These are phyloP conservation scores for Fraxinus angustifolia DNA, from an alignment of 305 asterid species.

Conservation along the genomic window DNA sequence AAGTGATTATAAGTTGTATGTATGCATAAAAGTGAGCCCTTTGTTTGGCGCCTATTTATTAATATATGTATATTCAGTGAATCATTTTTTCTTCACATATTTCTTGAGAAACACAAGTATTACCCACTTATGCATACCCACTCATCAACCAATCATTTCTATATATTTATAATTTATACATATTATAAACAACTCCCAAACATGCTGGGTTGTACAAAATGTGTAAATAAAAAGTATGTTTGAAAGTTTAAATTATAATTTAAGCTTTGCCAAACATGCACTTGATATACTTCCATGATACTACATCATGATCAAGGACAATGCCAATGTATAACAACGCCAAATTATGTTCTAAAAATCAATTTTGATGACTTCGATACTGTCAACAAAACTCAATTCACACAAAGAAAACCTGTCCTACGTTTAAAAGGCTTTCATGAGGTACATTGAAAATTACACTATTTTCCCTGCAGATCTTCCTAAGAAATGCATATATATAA, in stretches of 20 bases:
- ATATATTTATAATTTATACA: background rate
- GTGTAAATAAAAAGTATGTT: background rate
- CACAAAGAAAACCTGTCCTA: conserved; percentile 88
- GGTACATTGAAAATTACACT: conserved; percentile 92
- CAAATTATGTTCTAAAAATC: background rate
- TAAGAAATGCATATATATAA: conserved; percentile 83
- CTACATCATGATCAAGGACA: background rate
- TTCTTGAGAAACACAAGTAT: no score
- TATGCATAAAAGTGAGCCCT: background rate
- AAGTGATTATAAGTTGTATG: background rate
- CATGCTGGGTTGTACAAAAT: background rate
- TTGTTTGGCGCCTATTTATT: background rate
- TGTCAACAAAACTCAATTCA: conserved; percentile 21
- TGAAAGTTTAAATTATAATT: background rate
- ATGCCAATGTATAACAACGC: background rate
- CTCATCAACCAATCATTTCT: background rate
- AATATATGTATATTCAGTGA: no score
- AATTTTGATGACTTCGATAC: background rate
- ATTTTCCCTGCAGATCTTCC: conserved; percentile 95
- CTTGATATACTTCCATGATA: background rate
- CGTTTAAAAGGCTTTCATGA: conserved; percentile 90
- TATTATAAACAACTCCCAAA: background rate
- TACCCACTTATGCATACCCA: no score
- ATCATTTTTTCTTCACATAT: no score
- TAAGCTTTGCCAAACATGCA: background rate